Percentiles rank a stretch among this genome's conserved stretches.
phyloP scores from a whole-genome alignment of 2,329 filamentous ascomycete genomes.

The Epichloe glyceriae region DNA sequence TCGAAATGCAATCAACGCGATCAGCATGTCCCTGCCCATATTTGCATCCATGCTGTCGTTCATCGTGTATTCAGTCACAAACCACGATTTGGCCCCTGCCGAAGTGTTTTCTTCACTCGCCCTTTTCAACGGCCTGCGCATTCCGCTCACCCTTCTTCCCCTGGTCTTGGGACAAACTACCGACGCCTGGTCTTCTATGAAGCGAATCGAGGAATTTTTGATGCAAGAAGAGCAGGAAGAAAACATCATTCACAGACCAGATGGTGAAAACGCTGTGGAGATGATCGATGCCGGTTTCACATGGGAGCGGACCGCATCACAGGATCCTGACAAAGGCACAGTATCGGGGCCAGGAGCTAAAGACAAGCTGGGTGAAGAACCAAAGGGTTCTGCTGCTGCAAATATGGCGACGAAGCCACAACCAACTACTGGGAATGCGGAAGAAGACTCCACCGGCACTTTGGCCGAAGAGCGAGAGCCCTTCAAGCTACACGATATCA shows the following conservation, averaged over 20 bases:
- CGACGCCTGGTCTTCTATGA: conserved; percentile 75
- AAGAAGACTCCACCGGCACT: conserved; percentile 39
- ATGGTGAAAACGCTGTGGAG: conserved; percentile 56
- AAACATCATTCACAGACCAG: conserved; percentile 41
- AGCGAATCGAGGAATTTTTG: conserved; percentile 79
- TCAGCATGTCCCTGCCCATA: conserved; percentile 76
- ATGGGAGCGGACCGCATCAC: conserved; percentile 60
- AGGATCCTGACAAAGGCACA: conserved; percentile 31
- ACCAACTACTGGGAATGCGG: conserved; percentile 21
- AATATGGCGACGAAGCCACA: conserved; percentile 18
- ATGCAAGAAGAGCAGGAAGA: conserved; percentile 75
- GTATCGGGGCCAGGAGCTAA: conserved; percentile 20
- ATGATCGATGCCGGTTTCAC: conserved; percentile 67
- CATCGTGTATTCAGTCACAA: conserved; percentile 60
- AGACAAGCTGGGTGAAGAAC: conserved; percentile 26
- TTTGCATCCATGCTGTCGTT: conserved; percentile 94
- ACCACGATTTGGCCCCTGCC: conserved; percentile 59
- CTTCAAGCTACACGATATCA: conserved; percentile 58
- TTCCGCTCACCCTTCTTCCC: conserved; percentile 81
- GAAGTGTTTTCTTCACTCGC: conserved; percentile 86
- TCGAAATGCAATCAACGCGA: conserved; percentile 71
- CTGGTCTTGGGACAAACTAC: conserved; percentile 80
- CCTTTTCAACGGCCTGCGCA: conserved; percentile 79
- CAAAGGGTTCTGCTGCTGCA: conserved; percentile 24
- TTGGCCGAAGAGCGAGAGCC: conserved; percentile 48